These are phyloP conservation scores for Agaricus bisporus DNA, from an alignment of 768 basidiomycete genomes.

Conservation along the genomic window DNA sequence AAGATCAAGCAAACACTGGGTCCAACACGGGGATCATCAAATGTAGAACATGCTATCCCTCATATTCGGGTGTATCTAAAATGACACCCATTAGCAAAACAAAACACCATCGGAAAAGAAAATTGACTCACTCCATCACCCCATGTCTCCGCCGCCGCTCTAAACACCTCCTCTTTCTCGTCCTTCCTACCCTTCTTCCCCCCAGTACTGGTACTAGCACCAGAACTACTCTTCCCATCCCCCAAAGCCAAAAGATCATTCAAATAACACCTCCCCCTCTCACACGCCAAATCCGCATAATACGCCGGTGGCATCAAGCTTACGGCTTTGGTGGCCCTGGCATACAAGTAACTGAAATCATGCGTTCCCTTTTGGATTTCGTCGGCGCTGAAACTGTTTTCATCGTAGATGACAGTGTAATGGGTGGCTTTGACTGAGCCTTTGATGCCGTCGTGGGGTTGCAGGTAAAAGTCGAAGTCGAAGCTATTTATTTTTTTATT, in stretches of 20 bases:
- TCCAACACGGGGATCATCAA: constrained; percentile 19
- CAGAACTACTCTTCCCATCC: constrained; percentile 26
- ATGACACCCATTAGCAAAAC: constrained; percentile 4
- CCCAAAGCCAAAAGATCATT: constrained; percentile 64
- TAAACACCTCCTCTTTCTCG: constrained; percentile 25
- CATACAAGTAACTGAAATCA: constrained; percentile 67
- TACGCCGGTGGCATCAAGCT: constrained; percentile 77
- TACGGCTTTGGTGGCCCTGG: constrained; percentile 79
- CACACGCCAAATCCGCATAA: constrained; percentile 79
- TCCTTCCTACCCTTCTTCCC: constrained; percentile 25
- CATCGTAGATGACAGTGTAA: constrained; percentile 77
- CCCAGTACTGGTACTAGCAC: constrained; percentile 3
- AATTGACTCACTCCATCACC: constrained; percentile 44
- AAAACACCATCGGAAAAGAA: constrained; percentile 2
- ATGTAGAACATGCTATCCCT: constrained; percentile 74
- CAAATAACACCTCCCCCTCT: constrained; percentile 70
- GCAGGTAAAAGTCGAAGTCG: constrained; percentile 62
- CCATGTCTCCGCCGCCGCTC: constrained; percentile 44
- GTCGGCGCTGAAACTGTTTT: constrained; percentile 62
- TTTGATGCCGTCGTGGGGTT: constrained; percentile 72
- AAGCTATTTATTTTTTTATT: constrained; percentile 32
- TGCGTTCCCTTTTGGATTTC: constrained; percentile 71
- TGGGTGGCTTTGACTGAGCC: constrained; percentile 70
- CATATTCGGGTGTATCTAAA: constrained; percentile 48
- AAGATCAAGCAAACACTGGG: neutral